Conservation (phyloP, 1,284 basidiomycete species). For the Cutaneotrichosporon sp. region DNA sequence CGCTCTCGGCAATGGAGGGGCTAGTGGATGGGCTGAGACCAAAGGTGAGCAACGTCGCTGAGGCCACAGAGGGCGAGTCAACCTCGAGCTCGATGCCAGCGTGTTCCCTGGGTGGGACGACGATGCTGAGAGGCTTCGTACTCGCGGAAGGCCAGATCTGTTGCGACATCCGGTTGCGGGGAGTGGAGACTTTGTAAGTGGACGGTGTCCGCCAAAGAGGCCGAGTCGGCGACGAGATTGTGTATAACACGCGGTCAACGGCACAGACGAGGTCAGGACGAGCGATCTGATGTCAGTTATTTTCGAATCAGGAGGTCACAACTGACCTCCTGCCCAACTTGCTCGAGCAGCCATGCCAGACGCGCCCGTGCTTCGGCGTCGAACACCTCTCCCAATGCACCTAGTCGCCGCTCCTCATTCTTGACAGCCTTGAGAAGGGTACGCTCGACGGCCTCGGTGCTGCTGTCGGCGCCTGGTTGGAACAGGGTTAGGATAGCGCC, state of each 20-base stretch:
- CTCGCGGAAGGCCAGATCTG: not conserved
- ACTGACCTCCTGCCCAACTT: slow-evolving; percentile 22
- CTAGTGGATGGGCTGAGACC: not conserved
- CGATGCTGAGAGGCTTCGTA: not conserved
- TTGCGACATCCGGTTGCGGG: slow-evolving; percentile 1
- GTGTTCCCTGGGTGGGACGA: not conserved
- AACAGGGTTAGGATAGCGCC: slow-evolving; percentile 16
- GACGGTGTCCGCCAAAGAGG: not conserved
- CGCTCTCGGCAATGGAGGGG: not conserved
- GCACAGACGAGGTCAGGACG: slow-evolving; percentile 15
- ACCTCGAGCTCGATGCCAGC: slow-evolving; percentile 1
- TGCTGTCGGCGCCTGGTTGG: not conserved
- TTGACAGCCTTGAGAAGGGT: slow-evolving; percentile 10
- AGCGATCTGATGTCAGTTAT: slow-evolving; percentile 15
- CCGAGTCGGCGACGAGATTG: slow-evolving; percentile 4
- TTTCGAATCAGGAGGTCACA: not conserved
- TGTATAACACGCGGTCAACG: slow-evolving; percentile 8
- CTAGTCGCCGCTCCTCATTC: slow-evolving; percentile 13
- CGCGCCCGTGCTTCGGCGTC: slow-evolving; percentile 18
- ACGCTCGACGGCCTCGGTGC: slow-evolving; percentile 8
- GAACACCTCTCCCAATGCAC: slow-evolving; percentile 9
- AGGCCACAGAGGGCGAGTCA: not conserved
- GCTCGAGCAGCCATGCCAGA: slow-evolving; percentile 21
- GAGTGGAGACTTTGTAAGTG: not conserved
- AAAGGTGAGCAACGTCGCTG: not conserved